Evolutionary conservation across 2,329 filamentous ascomycete species (phyloP).

Genomic region (Hymenoscyphus occultus): DNA sequence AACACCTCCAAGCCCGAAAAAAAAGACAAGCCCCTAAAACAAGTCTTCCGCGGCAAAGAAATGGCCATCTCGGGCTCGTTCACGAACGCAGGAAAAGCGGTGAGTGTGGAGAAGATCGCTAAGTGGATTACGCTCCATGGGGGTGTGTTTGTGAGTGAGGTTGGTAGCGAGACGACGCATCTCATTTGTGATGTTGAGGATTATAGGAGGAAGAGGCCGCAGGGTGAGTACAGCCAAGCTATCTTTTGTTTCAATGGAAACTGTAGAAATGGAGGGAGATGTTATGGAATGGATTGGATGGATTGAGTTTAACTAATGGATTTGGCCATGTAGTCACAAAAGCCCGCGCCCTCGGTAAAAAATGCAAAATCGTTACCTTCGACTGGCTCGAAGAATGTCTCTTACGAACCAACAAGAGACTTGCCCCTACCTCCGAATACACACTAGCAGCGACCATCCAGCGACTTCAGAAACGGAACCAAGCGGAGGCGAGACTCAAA

Average conservation of each 20-base stretch:
- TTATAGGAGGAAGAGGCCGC: slow-evolving; percentile 44
- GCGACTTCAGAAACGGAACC: slow-evolving; percentile 36
- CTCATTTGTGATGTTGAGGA: slow-evolving; percentile 64
- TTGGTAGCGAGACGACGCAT: slow-evolving; percentile 64
- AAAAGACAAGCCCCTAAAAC: slow-evolving; percentile 18
- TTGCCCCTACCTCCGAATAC: slow-evolving; percentile 19
- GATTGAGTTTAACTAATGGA: neutral
- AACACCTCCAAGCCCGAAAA: slow-evolving; percentile 14
- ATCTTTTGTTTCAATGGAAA: too few relatives aligned
- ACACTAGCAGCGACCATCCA: slow-evolving; percentile 25
- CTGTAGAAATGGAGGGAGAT: too few relatives aligned
- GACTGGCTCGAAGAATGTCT: slow-evolving; percentile 46
- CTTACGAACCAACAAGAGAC: slow-evolving; percentile 35
- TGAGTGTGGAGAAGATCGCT: slow-evolving; percentile 54
- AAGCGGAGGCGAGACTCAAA: slow-evolving; percentile 40
- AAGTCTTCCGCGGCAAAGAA: slow-evolving; percentile 50
- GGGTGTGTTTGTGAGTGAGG: slow-evolving; percentile 52
- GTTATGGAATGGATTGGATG: too few relatives aligned
- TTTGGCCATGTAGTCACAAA: slow-evolving; percentile 37
- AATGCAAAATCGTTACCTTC: slow-evolving; percentile 43
- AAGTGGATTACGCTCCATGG: slow-evolving; percentile 64
- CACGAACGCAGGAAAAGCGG: slow-evolving; percentile 34
- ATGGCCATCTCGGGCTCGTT: slow-evolving; percentile 60
- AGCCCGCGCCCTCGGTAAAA: slow-evolving; percentile 37
- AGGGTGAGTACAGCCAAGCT: slow-evolving; percentile 23